Evolutionary conservation across 768 basidiomycete genomes (phyloP), one percentile per base, ranked within the genome.

Genomic region (Ephemerocybe angulata): DNA sequence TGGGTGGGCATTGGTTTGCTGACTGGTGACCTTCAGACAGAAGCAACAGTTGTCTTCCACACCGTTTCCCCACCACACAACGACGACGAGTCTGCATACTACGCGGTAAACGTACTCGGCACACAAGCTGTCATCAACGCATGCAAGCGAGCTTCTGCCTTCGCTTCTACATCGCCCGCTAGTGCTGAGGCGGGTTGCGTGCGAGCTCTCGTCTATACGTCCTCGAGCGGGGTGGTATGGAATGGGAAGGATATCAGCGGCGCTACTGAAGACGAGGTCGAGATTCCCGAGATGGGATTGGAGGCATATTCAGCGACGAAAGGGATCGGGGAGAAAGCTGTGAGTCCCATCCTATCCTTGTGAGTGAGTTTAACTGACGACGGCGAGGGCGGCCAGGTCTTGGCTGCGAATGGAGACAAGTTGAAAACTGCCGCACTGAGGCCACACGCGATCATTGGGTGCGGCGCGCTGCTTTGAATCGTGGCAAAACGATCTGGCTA

Each of bases 371-470:
- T 17, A 10, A 17, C 33, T 35, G 33, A 35, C n/a, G n/a, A 35
- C 33, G 10, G 8, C 8, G 33, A 17, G 10, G 33, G 33, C 17
- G 33, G 10, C 17, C 33, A 35, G 24, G 25, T 46, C 7, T 10
- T 93, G 4, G 78, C 71, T 3, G 86, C 91, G 4, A 93, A 92
- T 58, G 86, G 84, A 60, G 77, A 75, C 15, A 86, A 84, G 7
- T 74, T 93, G 10, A 65, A 84, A 52, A 93, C 91, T 0, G 87
- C 88, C 37, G 84, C 88, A 10, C 65, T 93, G 37, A 72, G 91
- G 15, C 90, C 90, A 1, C 82, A 88, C 3, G 91, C 90, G 1
- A 90, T 93, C 62, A 92, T 91, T 59, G 91, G 91, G 88, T 85
- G 53, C 50, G 83, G 66, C 30, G 7, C 25, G 24, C 37, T 12